Evolutionary conservation across 2,329 filamentous ascomycete species (phyloP), one percentile per base, ranked within the genome.

Genomic region (Simplicillium aogashimaense): DNA sequence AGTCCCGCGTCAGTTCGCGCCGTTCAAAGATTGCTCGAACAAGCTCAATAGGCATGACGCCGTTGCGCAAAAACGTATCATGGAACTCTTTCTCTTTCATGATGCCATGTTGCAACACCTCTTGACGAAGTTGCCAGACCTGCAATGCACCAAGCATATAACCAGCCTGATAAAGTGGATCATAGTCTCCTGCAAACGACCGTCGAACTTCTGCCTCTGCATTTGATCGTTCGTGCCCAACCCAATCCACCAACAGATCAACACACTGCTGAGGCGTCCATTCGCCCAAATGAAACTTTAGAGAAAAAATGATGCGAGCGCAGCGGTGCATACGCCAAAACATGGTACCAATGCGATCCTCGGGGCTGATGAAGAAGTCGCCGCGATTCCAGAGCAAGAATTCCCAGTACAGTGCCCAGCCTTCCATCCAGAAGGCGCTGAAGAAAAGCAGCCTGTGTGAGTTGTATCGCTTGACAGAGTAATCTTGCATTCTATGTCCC

Each of bases 321-420:
- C 74, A 78, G 20, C 76, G 70, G 51, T 80, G 75, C 68, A 79
- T 76, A 12, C 73, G 65, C 75, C 75, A 79, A 52, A 78, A 79
- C 7, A 80, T 55, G 45, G 76, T 72, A 0, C 75, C 75, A 16
- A 79, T 64, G 31, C 64, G 63, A 45, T 78, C 70, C 43, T 73
- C 67, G 0, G 74, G 61, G 1, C 62, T 61, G 4, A 59, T 57
- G 41, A 69, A 65, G 48, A 76, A 78, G 46, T 68, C 64, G 25
- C 63, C 63, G 20, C 69, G 62, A 33, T 70, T 55, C 72, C 73
- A 80, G 13, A 80, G 60, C 14, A 76, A 51, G 48, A 77, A 60
- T 55, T 79, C 76, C 74, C 74, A 78, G 51, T 79, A 79, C 47
- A 77, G 64, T 9, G 74, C 69, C 74, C 74, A 78, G 14, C 75